Base-by-base conservation (phyloP, 2,329 filamentous ascomycete genomes). In the Microcyclospora pomicola region DNA sequence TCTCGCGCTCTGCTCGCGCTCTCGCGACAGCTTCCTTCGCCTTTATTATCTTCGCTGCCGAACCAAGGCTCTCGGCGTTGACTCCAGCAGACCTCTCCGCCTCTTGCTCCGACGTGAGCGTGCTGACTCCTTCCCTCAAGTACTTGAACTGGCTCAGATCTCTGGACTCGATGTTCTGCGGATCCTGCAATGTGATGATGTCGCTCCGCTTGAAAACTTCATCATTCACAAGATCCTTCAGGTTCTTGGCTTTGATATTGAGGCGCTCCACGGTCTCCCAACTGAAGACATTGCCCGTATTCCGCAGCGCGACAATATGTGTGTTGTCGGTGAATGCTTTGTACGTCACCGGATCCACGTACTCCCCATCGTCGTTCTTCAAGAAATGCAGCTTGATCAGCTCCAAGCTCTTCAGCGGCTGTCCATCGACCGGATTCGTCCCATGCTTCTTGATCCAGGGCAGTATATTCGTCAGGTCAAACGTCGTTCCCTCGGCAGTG, bases 311-410 rank as follows among this genome's bases (percentile, higher is more conserved):
- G 33, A 96, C 84, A 41, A 98, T 84, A 60, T 96, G 91, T 3
- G 91, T 96, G 61, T 96, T 96, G 59, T 98, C 86, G 34, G 91
- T 98, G 54, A 98, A 85, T 31, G 93, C 82, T 61, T 98, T 98
- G 69, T 83, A 96, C 0, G 87, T 95, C 34, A 98, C 88, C 0
- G 91, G 92, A 53, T 98, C 91, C 45, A 96, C 84, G 53, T 91
- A 82, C 51, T 96, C 91, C 37, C 76, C 82, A 43, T 87, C 81
- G 37, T 87, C 82, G 59, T 96, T 98, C 59, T 88, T 87, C 42
- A 83, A 73, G 60, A 96, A 94, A 56, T 87, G 80, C 46, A 98
- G 74, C 54, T 86, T 85, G 56, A 96, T 85, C 35, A 98, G 69
- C 50, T 96, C 88, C 40, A 79, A 75, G 49, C 77, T 77, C 46